Conservation (phyloP, 257 asterid genomes). For the Galeopsis tetrahit region DNA sequence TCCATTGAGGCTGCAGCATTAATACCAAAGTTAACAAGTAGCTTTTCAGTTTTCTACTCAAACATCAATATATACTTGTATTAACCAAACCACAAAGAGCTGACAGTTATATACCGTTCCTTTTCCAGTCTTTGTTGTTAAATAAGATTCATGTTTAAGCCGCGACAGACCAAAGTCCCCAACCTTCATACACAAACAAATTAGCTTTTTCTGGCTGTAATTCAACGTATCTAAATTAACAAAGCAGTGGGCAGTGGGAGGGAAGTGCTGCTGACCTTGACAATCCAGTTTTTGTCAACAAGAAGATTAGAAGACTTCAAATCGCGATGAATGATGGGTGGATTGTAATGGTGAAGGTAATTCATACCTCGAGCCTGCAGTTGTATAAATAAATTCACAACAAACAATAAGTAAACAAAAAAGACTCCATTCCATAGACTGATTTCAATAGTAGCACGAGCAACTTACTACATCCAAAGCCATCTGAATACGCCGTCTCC, state of each 20-base stretch:
- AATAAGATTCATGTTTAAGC: conserved; percentile 78
- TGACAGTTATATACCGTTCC: conserved; percentile 77
- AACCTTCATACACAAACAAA: conserved; percentile 52
- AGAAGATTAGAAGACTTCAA: conserved; percentile 97
- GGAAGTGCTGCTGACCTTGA: conserved; percentile 63
- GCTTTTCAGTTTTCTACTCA: conserved; percentile 1
- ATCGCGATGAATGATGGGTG: conserved; percentile 93
- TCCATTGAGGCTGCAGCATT: conserved; percentile 94
- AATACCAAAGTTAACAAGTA: background rate
- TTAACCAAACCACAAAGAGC: conserved; percentile 22
- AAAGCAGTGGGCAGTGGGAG: conserved; percentile 22
- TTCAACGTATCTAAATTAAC: background rate
- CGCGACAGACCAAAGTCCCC: conserved; percentile 98
- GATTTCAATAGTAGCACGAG: conserved; percentile 1
- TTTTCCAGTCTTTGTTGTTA: conserved; percentile 87
- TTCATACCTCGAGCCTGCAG: conserved; percentile 93
- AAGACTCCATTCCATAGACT: conserved; percentile 18
- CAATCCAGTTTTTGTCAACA: conserved; percentile 98
- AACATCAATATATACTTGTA: background rate
- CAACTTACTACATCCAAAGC: conserved; percentile 85
- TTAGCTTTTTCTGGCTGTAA: conserved; percentile 17
- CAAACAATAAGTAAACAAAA: conserved; percentile 26
- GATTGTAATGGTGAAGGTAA: conserved; percentile 88
- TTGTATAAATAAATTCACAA: conserved; percentile 17
- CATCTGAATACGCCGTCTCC: conserved; percentile 88